Evolutionary conservation across 2,329 filamentous ascomycete genomes (phyloP).

Genomic region (Cladophialophora immunda): DNA sequence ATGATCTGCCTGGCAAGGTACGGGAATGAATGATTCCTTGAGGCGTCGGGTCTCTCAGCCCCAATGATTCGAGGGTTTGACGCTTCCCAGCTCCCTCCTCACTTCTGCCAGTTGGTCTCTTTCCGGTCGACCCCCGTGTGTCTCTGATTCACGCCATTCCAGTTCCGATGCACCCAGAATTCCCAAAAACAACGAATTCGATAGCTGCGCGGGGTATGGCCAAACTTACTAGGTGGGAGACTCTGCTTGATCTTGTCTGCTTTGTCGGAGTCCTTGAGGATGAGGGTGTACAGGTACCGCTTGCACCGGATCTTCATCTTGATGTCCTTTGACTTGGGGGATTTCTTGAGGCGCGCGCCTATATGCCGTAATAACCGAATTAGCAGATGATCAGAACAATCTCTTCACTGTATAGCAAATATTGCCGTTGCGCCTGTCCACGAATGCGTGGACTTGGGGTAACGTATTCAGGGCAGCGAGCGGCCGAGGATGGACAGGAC

Average conservation of each 20-base stretch:
- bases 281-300: constrained; percentile 94
- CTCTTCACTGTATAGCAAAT: neutral
- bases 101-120: neutral
- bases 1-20: neutral
- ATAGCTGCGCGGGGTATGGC: neutral
- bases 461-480: neutral
- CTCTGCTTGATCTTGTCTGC: constrained; percentile 99
- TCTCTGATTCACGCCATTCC: neutral
- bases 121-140: neutral
- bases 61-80: neutral
- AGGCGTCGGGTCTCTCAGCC: neutral
- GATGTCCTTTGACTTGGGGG: constrained; percentile 79
- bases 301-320: constrained; percentile 99
- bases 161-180: neutral
- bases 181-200: constrained; percentile 11
- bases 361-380: constrained; percentile 25
- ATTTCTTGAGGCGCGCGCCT: constrained; percentile 97
- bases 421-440: neutral
- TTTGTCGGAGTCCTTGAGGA: constrained; percentile 98
- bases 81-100: neutral
- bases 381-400: neutral
- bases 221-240: constrained; percentile 86
- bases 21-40: neutral
- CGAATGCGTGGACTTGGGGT: neutral
- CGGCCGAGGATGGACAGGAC: no score